Evolutionary conservation across 345 rosid genomes (phyloP), one percentile per base, ranked within the genome.

Genomic region (Melastoma malabathricum): DNA sequence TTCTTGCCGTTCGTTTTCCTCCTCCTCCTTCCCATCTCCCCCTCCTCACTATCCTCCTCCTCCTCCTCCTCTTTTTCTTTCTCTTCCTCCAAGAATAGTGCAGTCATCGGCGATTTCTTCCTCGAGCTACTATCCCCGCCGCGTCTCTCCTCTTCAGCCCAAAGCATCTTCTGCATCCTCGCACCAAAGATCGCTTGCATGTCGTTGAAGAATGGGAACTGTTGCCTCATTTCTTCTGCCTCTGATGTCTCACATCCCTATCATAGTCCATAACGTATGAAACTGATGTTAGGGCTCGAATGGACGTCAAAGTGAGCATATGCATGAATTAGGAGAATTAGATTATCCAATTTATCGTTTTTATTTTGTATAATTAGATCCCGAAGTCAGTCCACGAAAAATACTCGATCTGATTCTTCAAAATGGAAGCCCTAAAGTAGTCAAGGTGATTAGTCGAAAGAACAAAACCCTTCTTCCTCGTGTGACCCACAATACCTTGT

Each of bases 201-300:
- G 73, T 92, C 93, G 18, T 64, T 79, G 57, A 78, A 87, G 57
- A 72, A 87, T 6, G 95, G 95, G 57, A 92, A 92, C 38, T 86
- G 96, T 47, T 87, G 93, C 63, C 96, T 70, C 67, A 68, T 50
- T 18, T 68, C 61, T 65, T 81, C 98, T 15, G 75, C 68, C 50
- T 92, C 98, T 77, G 79, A 68, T 1, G 86, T 82, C 72, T 84
- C 89, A 50, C 82, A 84, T 49, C 98, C 98, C 98, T 92, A 27
- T 25, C 41, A 34, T 34, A 34, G 6, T 34, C 41, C 41, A 12
- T 2, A 9, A 34, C 12, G 41, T 34, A 34, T 8, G 12, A 34
- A 34, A 34, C 9, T 2, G 41, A 0, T 22, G 25, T 22, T 22
- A 22, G 25, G 25, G 25, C 25, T 22, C 25, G 25, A 22, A 22